These are phyloP conservation scores for Hericium alpestre DNA, from an alignment of 768 basidiomycete species.

Conservation along the genomic window DNA sequence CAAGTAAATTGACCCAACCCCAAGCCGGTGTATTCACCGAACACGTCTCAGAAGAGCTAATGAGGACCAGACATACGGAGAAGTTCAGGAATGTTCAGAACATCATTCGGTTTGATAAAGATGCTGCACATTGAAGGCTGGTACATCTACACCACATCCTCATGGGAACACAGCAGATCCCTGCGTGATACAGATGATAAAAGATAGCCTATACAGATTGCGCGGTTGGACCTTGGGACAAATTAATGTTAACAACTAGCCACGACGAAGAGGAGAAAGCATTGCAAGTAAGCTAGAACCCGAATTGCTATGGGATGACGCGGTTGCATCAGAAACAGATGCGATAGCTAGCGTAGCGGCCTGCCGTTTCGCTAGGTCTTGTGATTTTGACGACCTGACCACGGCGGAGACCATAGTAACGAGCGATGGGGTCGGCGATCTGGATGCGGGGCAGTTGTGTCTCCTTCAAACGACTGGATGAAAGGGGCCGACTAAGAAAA, in stretches of 20 bases:
- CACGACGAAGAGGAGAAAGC: background rate
- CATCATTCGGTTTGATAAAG: no score
- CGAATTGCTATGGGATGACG: background rate
- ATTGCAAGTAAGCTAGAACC: background rate
- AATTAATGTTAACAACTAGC: background rate
- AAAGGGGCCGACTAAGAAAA: background rate
- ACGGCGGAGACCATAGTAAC: conserved; percentile 91
- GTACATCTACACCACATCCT: no score
- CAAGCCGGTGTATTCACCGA: no score
- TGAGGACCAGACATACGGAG: no score
- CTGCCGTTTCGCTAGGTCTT: conserved; percentile 91
- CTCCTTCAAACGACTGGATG: conserved; percentile 82
- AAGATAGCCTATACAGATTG: background rate
- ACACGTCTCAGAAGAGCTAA: no score
- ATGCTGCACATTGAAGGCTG: no score
- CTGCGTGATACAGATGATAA: background rate
- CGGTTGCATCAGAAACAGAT: conserved; percentile 60
- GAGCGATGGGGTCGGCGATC: conserved; percentile 91
- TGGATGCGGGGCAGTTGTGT: conserved; percentile 97
- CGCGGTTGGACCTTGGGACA: background rate
- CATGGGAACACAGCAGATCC: no score
- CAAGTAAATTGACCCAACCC: no score
- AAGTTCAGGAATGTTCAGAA: no score
- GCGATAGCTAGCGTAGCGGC: conserved; percentile 86
- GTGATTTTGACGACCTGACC: conserved; percentile 99